Evolutionary conservation across 2,329 filamentous ascomycete genomes (phyloP).

Genomic region (Atkinsonella hypoxylon): DNA sequence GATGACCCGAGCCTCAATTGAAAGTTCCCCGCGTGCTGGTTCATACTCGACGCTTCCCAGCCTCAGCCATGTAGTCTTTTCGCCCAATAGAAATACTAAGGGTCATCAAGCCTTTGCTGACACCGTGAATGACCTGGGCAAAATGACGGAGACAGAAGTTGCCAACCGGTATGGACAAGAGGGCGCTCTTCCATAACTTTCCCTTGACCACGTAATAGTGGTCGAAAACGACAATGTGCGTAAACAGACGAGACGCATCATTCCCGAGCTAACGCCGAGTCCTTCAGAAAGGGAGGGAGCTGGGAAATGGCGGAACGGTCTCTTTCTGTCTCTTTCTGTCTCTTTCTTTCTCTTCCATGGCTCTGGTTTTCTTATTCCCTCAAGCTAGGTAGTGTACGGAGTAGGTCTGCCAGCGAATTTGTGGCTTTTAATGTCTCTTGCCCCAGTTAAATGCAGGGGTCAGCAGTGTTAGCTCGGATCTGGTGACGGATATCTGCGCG

Average conservation of each 20-base stretch:
- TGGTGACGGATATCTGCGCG: background rate
- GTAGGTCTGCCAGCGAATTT: background rate
- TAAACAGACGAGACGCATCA: background rate
- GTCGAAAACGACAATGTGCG: background rate
- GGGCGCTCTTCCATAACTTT: background rate
- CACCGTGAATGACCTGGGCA: no score
- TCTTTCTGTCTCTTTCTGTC: background rate
- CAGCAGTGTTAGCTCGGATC: background rate
- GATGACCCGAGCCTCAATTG: no score
- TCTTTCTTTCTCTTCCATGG: background rate
- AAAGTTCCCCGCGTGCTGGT: no score
- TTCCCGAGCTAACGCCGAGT: background rate
- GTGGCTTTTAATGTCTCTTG: background rate
- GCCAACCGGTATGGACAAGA: no score
- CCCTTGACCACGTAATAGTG: no score
- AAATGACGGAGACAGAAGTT: no score
- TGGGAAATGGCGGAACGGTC: background rate
- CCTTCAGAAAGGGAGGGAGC: background rate
- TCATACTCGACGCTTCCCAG: background rate
- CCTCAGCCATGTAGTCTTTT: background rate
- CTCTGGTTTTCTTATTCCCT: no score
- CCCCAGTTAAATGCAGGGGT: background rate
- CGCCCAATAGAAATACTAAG: background rate
- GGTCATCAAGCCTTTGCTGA: no score
- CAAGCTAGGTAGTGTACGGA: no score